Evolutionary conservation across 148 eudicot genomes (phyloP).

Genomic region (Polygonum maritimum): DNA sequence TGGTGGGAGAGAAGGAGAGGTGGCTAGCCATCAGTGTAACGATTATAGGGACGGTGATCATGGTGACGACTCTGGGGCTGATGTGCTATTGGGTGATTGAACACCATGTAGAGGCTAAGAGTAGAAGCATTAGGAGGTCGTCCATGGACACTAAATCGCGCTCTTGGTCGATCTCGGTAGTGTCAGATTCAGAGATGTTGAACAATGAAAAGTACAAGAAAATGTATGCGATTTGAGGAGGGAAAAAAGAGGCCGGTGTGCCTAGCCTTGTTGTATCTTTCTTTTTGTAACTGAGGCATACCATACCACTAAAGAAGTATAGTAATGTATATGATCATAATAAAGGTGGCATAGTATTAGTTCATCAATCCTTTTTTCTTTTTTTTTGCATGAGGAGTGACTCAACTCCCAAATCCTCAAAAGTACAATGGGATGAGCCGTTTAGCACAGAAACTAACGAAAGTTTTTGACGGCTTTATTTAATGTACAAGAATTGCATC

Average conservation of each 20-base stretch:
- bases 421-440: too few species aligned
- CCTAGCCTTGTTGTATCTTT: neutral
- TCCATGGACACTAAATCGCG: slow-evolving; percentile 30
- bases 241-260: neutral
- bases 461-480: neutral
- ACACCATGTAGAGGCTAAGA: slow-evolving; percentile 37
- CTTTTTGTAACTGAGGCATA: neutral
- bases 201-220: slow-evolving; percentile 26
- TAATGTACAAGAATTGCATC: too few species aligned
- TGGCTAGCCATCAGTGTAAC: slow-evolving; percentile 40
- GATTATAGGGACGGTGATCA: slow-evolving; percentile 27
- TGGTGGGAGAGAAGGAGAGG: slow-evolving; percentile 29
- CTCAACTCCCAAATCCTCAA: neutral
- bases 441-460: neutral
- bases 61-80: slow-evolving; percentile 40
- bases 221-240: slow-evolving; percentile 33
- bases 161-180: slow-evolving; percentile 21
- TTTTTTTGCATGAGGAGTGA: neutral
- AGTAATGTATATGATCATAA: slow-evolving; percentile 2
- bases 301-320: neutral
- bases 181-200: slow-evolving; percentile 30
- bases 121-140: slow-evolving; percentile 25
- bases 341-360: neutral
- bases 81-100: slow-evolving; percentile 39
- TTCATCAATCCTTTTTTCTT: neutral